These are phyloP conservation scores for Dothistroma pini DNA, from an alignment of 2,329 filamentous ascomycete genomes.

Conservation along the genomic window DNA sequence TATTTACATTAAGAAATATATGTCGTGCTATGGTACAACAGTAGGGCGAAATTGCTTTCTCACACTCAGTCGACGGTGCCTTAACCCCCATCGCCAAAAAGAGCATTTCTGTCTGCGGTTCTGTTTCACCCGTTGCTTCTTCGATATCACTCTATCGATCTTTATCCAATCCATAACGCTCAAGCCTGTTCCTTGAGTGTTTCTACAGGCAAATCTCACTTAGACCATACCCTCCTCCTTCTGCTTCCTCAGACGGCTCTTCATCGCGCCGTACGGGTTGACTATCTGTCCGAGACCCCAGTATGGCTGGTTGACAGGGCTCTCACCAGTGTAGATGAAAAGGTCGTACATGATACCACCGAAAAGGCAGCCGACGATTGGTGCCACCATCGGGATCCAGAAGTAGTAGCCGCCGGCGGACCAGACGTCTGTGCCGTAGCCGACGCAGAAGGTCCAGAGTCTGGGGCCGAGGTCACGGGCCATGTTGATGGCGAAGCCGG, in stretches of 20 bases:
- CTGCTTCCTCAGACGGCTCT: constrained; percentile 24
- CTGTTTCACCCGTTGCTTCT: constrained; percentile 4
- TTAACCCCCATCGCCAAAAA: background rate
- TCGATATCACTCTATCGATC: background rate
- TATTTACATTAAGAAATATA: background rate
- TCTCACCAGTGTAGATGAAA: constrained; percentile 60
- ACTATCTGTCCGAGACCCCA: constrained; percentile 28
- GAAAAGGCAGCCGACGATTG: constrained; percentile 59
- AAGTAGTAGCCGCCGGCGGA: constrained; percentile 63
- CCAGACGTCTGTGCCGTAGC: constrained; percentile 64
- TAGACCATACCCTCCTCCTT: constrained; percentile 30
- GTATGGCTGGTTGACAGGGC: constrained; percentile 62
- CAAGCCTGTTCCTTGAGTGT: background rate
- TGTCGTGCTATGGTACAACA: background rate
- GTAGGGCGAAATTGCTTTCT: background rate
- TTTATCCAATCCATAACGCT: background rate
- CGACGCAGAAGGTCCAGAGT: constrained; percentile 62
- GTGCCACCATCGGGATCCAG: constrained; percentile 64
- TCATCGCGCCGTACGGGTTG: constrained; percentile 25
- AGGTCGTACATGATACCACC: constrained; percentile 65
- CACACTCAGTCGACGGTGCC: background rate
- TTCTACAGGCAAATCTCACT: background rate
- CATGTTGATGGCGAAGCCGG: constrained; percentile 64
- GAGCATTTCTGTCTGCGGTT: background rate
- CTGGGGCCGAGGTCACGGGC: constrained; percentile 69